Conservation (phyloP, 768 basidiomycete species). For the Lactarius psammicola region DNA sequence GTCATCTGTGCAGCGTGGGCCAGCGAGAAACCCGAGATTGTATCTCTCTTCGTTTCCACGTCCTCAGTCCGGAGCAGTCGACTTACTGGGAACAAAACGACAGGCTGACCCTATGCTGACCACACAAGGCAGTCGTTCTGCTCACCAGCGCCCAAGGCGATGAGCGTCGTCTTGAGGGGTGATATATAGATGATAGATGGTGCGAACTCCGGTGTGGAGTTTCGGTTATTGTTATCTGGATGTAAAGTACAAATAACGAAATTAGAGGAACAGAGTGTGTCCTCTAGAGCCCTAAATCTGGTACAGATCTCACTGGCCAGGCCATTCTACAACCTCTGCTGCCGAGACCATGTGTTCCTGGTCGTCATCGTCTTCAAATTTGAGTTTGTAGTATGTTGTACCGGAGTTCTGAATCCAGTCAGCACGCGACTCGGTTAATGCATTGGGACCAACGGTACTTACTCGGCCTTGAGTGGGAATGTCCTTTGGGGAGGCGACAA, state of each 20-base stretch:
- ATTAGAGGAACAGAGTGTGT: background rate
- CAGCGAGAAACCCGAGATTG: background rate
- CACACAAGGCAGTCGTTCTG: background rate
- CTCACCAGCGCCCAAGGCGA: background rate
- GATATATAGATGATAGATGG: no score
- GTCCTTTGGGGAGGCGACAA: constrained; percentile 63
- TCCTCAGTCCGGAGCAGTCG: background rate
- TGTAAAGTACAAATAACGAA: constrained; percentile 10
- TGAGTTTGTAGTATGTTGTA: constrained; percentile 69
- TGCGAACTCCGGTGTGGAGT: background rate
- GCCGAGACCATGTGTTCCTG: constrained; percentile 76
- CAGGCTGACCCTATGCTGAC: background rate
- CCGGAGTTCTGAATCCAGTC: constrained; percentile 17
- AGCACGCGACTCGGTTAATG: constrained; percentile 35
- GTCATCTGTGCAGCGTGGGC: background rate
- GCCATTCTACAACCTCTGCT: constrained; percentile 82
- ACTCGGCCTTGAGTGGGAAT: constrained; percentile 41
- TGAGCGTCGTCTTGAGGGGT: background rate
- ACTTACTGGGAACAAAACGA: background rate
- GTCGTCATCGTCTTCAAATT: constrained; percentile 88
- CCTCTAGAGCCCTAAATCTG: constrained; percentile 4
- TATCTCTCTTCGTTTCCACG: background rate
- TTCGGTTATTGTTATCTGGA: constrained; percentile 14
- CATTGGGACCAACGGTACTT: constrained; percentile 29
- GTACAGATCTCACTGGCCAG: constrained; percentile 37